Conservation (phyloP, 306 rosid species). For the Ormosia semicastrata region DNA sequence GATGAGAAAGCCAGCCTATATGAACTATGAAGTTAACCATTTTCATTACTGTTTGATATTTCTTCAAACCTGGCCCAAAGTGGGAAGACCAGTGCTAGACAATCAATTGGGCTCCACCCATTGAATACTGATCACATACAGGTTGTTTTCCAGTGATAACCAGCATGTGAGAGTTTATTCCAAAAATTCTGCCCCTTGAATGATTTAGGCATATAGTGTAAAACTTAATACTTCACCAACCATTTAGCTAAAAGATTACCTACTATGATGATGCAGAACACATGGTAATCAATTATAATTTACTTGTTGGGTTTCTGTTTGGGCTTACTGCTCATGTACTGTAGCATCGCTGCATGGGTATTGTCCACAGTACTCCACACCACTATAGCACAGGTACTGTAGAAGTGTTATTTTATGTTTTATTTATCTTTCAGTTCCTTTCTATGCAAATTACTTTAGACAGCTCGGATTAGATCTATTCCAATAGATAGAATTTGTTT, state of each 20-base stretch:
- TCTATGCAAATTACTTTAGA: background rate
- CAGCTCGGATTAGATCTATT: background rate
- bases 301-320: background rate
- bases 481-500: background rate
- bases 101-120: background rate
- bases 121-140: background rate
- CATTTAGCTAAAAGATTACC: background rate
- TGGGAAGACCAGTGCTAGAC: background rate
- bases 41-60: background rate
- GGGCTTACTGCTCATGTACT: background rate
- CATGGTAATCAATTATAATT: background rate
- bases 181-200: background rate
- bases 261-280: background rate
- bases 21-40: background rate
- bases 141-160: background rate
- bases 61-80: background rate
- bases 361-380: background rate
- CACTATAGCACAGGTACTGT: background rate
- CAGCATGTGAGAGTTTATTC: background rate
- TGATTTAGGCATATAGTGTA: background rate
- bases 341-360: background rate
- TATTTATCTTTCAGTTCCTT: background rate
- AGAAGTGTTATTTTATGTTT: background rate
- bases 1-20: background rate
- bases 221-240: background rate